Conservation (phyloP, 2,329 filamentous ascomycete species). For the Phialemonium atrogriseum region DNA sequence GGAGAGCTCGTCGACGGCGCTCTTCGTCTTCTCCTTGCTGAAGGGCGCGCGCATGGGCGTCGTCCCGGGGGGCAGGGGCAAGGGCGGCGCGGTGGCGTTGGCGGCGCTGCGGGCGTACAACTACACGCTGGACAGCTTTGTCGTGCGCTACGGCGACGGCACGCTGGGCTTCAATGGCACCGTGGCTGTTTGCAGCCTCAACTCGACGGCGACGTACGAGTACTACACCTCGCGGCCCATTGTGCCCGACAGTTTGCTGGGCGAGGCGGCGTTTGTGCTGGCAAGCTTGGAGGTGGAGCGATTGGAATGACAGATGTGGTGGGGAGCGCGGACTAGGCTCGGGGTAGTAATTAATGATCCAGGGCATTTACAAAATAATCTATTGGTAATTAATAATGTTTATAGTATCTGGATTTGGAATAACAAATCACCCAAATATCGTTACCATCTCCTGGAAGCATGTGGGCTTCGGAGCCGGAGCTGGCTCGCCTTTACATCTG, state of each 20-base stretch:
- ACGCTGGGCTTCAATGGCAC: conserved; percentile 24
- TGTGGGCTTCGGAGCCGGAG: too few species aligned
- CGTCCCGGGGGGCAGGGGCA: too few species aligned
- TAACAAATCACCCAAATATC: too few species aligned
- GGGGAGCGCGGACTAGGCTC: too few species aligned
- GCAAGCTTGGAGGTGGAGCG: conserved; percentile 28
- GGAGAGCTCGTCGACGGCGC: conserved; percentile 49
- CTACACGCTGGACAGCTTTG: conserved; percentile 1
- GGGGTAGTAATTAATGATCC: too few species aligned
- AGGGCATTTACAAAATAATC: too few species aligned
- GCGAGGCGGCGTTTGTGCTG: conserved; percentile 26
- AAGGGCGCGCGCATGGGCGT: conserved; percentile 40
- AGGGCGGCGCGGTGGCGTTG: too few species aligned
- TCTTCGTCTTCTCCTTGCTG: conserved; percentile 47
- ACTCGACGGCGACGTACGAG: conserved; percentile 30
- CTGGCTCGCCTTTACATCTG: too few species aligned
- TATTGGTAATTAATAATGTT: too few species aligned
- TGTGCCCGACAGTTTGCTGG: conserved; percentile 27
- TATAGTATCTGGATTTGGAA: too few species aligned
- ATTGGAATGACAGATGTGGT: too few species aligned
- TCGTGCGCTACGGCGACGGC: conserved; percentile 4
- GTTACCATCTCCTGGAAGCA: too few species aligned
- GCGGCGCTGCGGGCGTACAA: conserved; percentile 5
- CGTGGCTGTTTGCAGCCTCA: conserved; percentile 30
- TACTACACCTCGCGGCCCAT: conserved; percentile 28